These are phyloP conservation scores for Rhodotorula sp. DNA, from an alignment of 1,284 basidiomycete species.

Conservation along the genomic window DNA sequence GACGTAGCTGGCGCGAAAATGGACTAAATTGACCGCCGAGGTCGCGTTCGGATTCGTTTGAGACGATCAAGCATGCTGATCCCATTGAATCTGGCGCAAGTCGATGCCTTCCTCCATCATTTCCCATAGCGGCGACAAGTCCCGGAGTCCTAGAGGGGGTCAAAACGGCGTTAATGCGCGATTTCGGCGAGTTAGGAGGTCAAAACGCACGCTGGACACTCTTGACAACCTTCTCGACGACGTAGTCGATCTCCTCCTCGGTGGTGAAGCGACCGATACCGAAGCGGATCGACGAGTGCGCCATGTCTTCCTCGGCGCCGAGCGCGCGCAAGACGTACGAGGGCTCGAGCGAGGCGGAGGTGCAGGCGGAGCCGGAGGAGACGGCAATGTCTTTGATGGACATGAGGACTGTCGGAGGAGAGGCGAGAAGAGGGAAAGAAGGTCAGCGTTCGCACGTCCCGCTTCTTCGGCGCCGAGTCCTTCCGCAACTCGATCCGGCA, in stretches of 20 bases:
- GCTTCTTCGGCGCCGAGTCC: too few relatives aligned
- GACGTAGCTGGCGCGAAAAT: too few relatives aligned
- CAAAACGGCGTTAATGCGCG: neutral
- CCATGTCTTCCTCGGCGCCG: constrained; percentile 97
- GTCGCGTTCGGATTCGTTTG: too few relatives aligned
- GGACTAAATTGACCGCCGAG: too few relatives aligned
- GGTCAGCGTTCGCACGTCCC: too few relatives aligned
- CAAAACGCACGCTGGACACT: constrained; percentile 63
- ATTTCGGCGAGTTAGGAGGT: neutral
- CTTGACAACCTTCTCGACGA: constrained; percentile 80
- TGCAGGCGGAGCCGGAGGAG: constrained; percentile 97
- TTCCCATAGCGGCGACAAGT: constrained; percentile 76
- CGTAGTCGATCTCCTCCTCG: constrained; percentile 93
- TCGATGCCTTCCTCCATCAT: constrained; percentile 99
- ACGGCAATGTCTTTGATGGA: constrained; percentile 97
- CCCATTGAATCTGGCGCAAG: constrained; percentile 80
- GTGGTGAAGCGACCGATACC: constrained; percentile 98
- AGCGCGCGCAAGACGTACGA: constrained; percentile 97
- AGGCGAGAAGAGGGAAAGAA: too few relatives aligned
- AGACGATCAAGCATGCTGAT: constrained; percentile 58
- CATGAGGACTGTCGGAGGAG: constrained; percentile 66
- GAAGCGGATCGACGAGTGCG: constrained; percentile 95
- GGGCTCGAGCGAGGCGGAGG: constrained; percentile 95
- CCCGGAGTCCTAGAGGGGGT: constrained; percentile 33
- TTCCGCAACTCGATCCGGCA: too few relatives aligned